These are phyloP conservation scores for Monotropa hypopitys DNA, from an alignment of 179 eudicot genomes.

Conservation along the genomic window DNA sequence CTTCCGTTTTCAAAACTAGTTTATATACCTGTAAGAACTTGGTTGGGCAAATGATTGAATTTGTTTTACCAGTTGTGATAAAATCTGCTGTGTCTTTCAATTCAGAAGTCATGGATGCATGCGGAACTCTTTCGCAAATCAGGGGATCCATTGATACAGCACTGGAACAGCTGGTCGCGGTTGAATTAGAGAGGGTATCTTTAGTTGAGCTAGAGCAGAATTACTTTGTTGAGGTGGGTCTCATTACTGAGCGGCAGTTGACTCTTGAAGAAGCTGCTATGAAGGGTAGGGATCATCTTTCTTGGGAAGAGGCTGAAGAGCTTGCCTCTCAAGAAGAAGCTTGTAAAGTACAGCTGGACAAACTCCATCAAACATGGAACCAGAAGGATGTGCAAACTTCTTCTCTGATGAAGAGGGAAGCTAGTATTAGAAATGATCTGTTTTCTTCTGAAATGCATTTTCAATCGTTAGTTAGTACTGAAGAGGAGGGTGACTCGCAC, in stretches of 20 bases:
- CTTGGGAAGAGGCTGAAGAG: slow-evolving; percentile 99
- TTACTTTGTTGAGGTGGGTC: slow-evolving; percentile 86
- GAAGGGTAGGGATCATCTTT: slow-evolving; percentile 89
- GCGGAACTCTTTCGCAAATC: slow-evolving; percentile 72
- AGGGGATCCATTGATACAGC: slow-evolving; percentile 74
- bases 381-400: slow-evolving; percentile 66
- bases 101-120: slow-evolving; percentile 83
- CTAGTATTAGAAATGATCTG: slow-evolving; percentile 41
- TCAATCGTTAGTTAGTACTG: slow-evolving; percentile 41
- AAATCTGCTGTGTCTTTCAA: slow-evolving; percentile 46
- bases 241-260: slow-evolving; percentile 69
- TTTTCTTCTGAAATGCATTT: slow-evolving; percentile 50
- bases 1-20: slow-evolving; percentile 50
- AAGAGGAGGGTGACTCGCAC: slow-evolving; percentile 35
- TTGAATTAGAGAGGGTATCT: slow-evolving; percentile 67
- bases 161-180: slow-evolving; percentile 76
- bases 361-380: slow-evolving; percentile 81
- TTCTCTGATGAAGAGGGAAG: slow-evolving; percentile 59
- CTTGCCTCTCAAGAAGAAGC: slow-evolving; percentile 99
- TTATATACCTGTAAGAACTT: slow-evolving; percentile 56
- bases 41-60: slow-evolving; percentile 50
- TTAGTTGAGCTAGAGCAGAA: slow-evolving; percentile 67
- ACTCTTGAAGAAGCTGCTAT: slow-evolving; percentile 96
- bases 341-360: slow-evolving; percentile 77
- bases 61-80: slow-evolving; percentile 59